These are phyloP conservation scores for Fusarium foetens DNA, from an alignment of 2,329 filamentous ascomycete genomes.

Conservation along the genomic window DNA sequence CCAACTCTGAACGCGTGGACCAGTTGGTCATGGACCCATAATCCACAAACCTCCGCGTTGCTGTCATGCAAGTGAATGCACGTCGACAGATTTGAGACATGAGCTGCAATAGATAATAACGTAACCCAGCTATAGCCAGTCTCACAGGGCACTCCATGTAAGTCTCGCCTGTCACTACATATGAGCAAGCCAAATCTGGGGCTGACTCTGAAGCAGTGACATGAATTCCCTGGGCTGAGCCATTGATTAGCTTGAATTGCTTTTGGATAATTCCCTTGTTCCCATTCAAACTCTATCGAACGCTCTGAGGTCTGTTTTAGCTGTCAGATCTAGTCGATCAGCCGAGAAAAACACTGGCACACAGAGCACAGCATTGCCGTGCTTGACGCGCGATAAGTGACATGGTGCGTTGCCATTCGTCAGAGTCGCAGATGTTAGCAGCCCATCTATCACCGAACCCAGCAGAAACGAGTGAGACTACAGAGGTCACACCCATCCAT, in stretches of 20 bases:
- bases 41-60: slow-evolving; percentile 13
- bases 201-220: neutral
- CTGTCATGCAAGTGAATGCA: slow-evolving; percentile 11
- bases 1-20: neutral
- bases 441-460: slow-evolving; percentile 17
- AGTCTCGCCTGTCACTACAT: neutral
- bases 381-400: slow-evolving; percentile 39
- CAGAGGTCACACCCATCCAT: slow-evolving; percentile 5
- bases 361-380: slow-evolving; percentile 3
- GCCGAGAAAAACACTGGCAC: slow-evolving; percentile 3
- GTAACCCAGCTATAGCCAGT: slow-evolving; percentile 10
- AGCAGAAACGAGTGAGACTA: slow-evolving; percentile 13
- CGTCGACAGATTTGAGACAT: slow-evolving; percentile 13
- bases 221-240: neutral
- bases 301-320: neutral
- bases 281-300: neutral
- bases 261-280: neutral
- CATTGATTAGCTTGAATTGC: neutral
- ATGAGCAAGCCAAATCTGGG: neutral
- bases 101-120: neutral
- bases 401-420: slow-evolving; percentile 38
- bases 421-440: slow-evolving; percentile 21
- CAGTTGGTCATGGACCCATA: slow-evolving; percentile 11
- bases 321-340: neutral
- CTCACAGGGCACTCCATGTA: slow-evolving; percentile 22